Evolutionary conservation across 768 basidiomycete genomes (phyloP), one percentile per base, ranked within the genome.

Genomic region (Arthromyces matolae): DNA sequence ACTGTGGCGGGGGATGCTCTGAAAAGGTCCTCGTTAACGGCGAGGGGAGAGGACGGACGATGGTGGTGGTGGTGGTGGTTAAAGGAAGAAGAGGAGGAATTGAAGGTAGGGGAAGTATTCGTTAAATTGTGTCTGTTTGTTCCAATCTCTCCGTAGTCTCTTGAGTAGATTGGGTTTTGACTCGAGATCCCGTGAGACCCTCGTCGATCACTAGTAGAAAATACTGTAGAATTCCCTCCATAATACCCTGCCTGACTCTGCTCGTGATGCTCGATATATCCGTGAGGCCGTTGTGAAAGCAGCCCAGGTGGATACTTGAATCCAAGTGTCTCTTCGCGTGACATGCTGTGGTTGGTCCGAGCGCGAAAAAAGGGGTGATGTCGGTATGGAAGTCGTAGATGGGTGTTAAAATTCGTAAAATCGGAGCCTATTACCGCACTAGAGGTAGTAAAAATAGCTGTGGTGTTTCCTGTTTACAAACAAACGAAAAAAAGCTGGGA

Each of bases 121-220:
- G 66, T 44, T 3, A 50, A 59, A 57, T 71, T 73, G 71, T 68
- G 65, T 68, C 71, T 75, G 64, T 75, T 75, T 76, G 72, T 67
- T 65, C 63, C 67, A 24, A 51, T 47, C 23, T 60, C 59, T 43
- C 57, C 50, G 47, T 62, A 62, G 22, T 71, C 72, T 49, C 59
- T 53, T 38, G 54, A 49, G 47, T 58, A 64, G 19, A 43, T 39
- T 31, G 56, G 12, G 46, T 60, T n/a, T n/a, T n/a, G 59, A 28
- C 55, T 42, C 22, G 45, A 16, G 39, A 49, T 47, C 36, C 47
- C 54, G 20, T 36, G 47, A 50, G 63, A 65, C 64, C 54, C 53
- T n/a, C 61, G 58, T 16, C 67, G 66, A 60, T 71, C 68, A 54
- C 55, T 64, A 2, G 60, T 52, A 3, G 55, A 47, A 37, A 60